These are phyloP conservation scores for apple (Malus domestica) DNA, from an alignment of 306 rosid species.

Conservation along the genomic window DNA sequence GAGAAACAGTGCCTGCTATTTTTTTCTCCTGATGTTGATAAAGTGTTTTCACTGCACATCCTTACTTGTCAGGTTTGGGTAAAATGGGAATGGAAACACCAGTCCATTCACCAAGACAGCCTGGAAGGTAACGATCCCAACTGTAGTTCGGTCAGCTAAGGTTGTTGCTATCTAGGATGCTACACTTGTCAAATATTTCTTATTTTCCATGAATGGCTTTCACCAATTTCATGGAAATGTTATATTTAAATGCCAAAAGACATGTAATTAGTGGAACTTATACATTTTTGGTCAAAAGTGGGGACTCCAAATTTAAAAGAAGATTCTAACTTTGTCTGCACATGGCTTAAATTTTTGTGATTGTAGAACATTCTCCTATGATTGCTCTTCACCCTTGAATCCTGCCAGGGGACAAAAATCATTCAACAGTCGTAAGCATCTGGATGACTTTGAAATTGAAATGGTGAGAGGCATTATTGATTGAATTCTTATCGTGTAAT, in stretches of 20 bases:
- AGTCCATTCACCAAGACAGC: conserved; percentile 63
- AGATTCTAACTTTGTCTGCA: not conserved
- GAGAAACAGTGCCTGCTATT: not conserved
- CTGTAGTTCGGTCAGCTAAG: not conserved
- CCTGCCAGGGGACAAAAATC: conserved; percentile 29
- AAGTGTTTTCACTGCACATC: not conserved
- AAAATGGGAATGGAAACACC: conserved; percentile 79
- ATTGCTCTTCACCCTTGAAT: conserved; percentile 36
- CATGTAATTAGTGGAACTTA: not conserved
- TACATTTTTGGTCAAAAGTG: not conserved
- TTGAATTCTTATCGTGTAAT: not conserved
- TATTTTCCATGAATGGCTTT: not conserved
- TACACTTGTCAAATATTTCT: not conserved
- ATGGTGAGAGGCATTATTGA: conserved; percentile 35
- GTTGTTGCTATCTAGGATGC: not conserved
- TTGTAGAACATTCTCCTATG: conserved; percentile 29
- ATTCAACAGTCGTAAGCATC: conserved; percentile 28
- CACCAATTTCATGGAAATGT: not conserved
- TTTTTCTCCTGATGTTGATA: not conserved
- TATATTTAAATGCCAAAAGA: not conserved
- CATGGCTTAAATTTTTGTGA: not conserved
- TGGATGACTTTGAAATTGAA: conserved; percentile 60
- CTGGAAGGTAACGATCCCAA: conserved; percentile 37
- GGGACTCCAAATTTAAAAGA: not conserved
- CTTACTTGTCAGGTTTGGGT: conserved; percentile 64